A percentile compares a stretch with the other conserved stretches of the same genome.
phyloP scores from a whole-genome alignment of 2,329 filamentous ascomycete species.

The Tolypocladium amazonense region DNA sequence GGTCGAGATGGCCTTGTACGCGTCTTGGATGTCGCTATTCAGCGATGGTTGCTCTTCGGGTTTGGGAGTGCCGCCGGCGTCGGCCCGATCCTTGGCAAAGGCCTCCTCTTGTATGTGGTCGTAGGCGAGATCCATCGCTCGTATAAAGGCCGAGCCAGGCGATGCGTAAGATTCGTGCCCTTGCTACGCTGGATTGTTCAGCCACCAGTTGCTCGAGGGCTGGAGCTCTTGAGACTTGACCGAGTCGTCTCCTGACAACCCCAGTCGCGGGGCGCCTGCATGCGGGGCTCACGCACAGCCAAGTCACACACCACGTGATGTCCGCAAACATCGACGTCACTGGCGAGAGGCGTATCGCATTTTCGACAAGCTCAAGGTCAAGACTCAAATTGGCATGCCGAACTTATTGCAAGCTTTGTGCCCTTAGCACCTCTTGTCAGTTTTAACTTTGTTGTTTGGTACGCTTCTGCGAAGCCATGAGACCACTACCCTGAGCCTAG shows the following conservation, averaged over 20 bases:
- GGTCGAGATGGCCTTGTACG: slow-evolving; percentile 84
- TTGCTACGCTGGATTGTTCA: background rate
- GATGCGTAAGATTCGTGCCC: background rate
- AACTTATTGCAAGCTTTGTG: too few species aligned
- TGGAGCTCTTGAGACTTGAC: background rate
- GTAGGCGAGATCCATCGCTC: slow-evolving; percentile 85
- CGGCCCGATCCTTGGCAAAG: slow-evolving; percentile 47
- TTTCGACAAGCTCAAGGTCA: background rate
- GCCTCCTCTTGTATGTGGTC: slow-evolving; percentile 89
- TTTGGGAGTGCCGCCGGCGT: slow-evolving; percentile 30
- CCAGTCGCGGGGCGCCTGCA: background rate
- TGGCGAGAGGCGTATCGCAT: background rate
- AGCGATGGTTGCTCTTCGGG: slow-evolving; percentile 44
- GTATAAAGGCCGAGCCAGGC: background rate
- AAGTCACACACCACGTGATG: background rate
- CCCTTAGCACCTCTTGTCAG: background rate
- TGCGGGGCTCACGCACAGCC: background rate
- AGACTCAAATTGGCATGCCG: background rate
- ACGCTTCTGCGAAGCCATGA: background rate
- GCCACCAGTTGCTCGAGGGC: background rate
- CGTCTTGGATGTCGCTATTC: slow-evolving; percentile 85
- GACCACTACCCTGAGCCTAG: background rate
- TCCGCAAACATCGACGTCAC: background rate
- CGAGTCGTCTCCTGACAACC: background rate
- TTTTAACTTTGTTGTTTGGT: too few species aligned